phyloP scores from a whole-genome alignment of 2,329 filamentous ascomycete genomes.

The Aspergillus oerlinghausenensis region DNA sequence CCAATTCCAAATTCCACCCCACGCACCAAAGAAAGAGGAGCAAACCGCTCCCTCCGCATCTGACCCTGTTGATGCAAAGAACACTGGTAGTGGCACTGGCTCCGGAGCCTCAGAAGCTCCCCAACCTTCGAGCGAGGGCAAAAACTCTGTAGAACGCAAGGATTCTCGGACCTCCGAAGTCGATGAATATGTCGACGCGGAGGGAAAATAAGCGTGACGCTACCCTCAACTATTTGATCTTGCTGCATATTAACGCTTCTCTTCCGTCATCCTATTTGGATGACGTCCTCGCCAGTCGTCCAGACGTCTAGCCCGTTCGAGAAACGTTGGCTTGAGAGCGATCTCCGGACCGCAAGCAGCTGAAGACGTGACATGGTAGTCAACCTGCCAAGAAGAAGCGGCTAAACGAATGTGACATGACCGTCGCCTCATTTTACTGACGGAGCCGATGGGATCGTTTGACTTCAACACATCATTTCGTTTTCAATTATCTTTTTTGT shows the following conservation, averaged over 20 bases:
- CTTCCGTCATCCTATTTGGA: neutral
- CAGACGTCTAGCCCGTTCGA: neutral
- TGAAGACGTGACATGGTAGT: slow-evolving; percentile 11
- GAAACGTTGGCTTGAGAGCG: neutral
- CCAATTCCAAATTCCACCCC: slow-evolving; percentile 55
- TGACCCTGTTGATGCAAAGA: neutral
- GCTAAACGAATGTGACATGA: slow-evolving; percentile 10
- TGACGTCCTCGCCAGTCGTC: neutral
- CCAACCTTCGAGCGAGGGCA: slow-evolving; percentile 3
- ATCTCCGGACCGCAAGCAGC: neutral
- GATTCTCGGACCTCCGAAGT: slow-evolving; percentile 37
- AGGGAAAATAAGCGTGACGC: slow-evolving; percentile 15
- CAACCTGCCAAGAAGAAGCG: slow-evolving; percentile 13
- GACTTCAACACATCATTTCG: slow-evolving; percentile 18
- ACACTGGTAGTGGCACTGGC: slow-evolving; percentile 4
- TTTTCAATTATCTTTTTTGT: slow-evolving; percentile 8
- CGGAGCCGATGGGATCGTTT: neutral
- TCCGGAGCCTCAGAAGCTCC: slow-evolving; percentile 1
- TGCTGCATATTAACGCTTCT: neutral
- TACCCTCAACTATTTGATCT: neutral
- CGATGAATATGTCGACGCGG: slow-evolving; percentile 43
- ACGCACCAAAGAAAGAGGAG: slow-evolving; percentile 11
- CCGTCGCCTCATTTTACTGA: neutral
- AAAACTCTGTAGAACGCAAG: slow-evolving; percentile 27
- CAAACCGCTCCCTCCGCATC: neutral